Conservation (phyloP, 2,329 filamentous ascomycete genomes). For the Sarocladiaceae sp. region DNA sequence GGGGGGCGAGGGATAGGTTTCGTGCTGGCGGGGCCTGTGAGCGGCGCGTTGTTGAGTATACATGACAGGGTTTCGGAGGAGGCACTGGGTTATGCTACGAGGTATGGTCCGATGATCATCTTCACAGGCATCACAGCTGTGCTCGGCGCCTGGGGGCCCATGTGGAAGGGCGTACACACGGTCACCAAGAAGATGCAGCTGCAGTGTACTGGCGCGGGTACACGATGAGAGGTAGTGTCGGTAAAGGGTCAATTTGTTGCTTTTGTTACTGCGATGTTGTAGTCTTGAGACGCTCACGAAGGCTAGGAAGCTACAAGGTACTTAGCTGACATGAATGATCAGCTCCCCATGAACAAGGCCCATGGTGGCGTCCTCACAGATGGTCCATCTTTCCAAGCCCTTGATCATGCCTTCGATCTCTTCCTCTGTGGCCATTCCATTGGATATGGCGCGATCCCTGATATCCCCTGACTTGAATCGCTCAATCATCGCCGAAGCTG, state of each 20-base stretch:
- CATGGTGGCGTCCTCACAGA: constrained; percentile 20
- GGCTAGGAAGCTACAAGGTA: too few species aligned
- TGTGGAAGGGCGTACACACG: constrained; percentile 9
- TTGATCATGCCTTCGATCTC: constrained; percentile 21
- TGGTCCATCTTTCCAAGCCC: constrained; percentile 22
- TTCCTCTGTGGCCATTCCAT: constrained; percentile 17
- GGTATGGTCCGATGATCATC: constrained; percentile 14
- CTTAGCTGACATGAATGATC: constrained; percentile 13
- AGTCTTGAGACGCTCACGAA: too few species aligned
- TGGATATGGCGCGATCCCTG: constrained; percentile 18
- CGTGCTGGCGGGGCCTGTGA: constrained; percentile 12
- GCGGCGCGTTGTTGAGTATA: constrained; percentile 11
- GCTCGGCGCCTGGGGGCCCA: constrained; percentile 12
- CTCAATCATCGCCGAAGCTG: constrained; percentile 21
- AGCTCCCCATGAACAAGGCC: constrained; percentile 24
- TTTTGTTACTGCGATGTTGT: too few species aligned
- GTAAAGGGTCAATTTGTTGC: background rate
- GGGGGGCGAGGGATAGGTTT: constrained; percentile 14
- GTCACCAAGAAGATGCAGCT: background rate
- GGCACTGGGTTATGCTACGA: constrained; percentile 11
- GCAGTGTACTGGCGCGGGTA: background rate
- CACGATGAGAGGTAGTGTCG: background rate
- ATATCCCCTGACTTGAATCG: constrained; percentile 18
- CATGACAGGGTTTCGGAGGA: constrained; percentile 8
- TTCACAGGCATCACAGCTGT: constrained; percentile 14